Percentiles rank a stretch among this genome's conserved stretches.
Conservation (phyloP, 331 rosid species). For the Quercus tomentella region DNA sequence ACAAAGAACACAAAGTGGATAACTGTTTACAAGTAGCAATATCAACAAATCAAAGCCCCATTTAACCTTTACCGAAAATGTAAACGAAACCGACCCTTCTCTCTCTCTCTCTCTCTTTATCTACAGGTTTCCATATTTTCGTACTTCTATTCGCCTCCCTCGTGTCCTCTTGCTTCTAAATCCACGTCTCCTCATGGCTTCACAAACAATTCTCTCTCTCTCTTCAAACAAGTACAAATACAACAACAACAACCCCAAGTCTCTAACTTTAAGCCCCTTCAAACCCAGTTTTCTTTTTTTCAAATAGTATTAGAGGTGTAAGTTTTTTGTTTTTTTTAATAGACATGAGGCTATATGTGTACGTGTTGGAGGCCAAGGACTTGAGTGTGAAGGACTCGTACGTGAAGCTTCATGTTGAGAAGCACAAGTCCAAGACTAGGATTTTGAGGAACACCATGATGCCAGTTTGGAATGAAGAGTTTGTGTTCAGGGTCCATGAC, state of each 20-base stretch:
- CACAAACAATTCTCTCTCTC: conserved; percentile 3
- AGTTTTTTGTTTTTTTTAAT: neutral
- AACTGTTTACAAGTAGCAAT: too few relatives aligned
- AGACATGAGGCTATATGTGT: conserved; percentile 57
- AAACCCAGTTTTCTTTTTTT: neutral
- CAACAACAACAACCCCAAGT: neutral
- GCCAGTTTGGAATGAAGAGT: conserved; percentile 82
- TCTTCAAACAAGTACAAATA: neutral
- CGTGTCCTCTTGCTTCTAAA: conserved; percentile 38
- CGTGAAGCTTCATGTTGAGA: conserved; percentile 66
- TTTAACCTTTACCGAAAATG: conserved; percentile 1
- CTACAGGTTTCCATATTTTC: conserved; percentile 1
- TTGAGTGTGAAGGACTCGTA: conserved; percentile 43
- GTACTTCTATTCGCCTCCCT: conserved; percentile 4
- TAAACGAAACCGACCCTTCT: conserved; percentile 15
- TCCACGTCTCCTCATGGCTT: conserved; percentile 36
- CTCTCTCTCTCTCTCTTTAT: too few relatives aligned
- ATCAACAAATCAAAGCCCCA: neutral
- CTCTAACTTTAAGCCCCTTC: conserved; percentile 15
- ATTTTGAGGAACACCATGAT: conserved; percentile 30
- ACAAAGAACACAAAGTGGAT: too few relatives aligned
- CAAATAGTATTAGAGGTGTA: neutral
- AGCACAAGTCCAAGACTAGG: conserved; percentile 58
- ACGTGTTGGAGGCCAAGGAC: conserved; percentile 64
- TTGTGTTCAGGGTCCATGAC: conserved; percentile 49